These are phyloP conservation scores for Penicillium pancosmium DNA, from an alignment of 495 filamentous ascomycete species.

Conservation along the genomic window DNA sequence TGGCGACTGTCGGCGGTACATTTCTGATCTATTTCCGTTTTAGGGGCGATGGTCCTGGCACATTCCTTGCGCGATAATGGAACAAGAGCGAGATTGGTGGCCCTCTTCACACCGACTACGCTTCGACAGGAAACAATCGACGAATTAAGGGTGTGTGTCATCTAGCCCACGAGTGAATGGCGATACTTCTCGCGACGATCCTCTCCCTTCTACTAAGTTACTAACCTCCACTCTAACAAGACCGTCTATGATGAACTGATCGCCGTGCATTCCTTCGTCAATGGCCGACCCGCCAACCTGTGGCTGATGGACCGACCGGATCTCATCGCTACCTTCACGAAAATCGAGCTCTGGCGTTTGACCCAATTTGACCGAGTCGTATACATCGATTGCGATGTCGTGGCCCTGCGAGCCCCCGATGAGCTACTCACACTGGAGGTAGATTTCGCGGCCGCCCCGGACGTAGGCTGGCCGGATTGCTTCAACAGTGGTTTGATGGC, in stretches of 20 bases:
- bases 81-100: conserved; percentile 81
- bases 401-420: conserved; percentile 84
- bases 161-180: not conserved
- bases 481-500: conserved; percentile 98
- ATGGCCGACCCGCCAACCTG: conserved; percentile 77
- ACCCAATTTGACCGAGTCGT: conserved; percentile 87
- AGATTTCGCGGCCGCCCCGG: conserved; percentile 86
- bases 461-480: conserved; percentile 97
- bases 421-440: conserved; percentile 81
- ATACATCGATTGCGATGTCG: conserved; percentile 89
- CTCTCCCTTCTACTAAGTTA: not conserved
- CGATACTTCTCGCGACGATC: not conserved
- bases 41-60: conserved; percentile 90
- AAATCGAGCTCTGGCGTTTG: conserved; percentile 92
- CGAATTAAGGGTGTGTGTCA: conserved; percentile 68
- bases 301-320: conserved; percentile 90
- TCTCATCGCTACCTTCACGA: conserved; percentile 89
- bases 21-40: conserved; percentile 15
- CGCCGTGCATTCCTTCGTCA: conserved; percentile 76
- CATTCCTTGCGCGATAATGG: conserved; percentile 94
- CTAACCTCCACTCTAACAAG: conserved; percentile 43
- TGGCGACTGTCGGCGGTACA: not conserved
- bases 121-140: conserved; percentile 71
- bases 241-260: conserved; percentile 87
- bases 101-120: conserved; percentile 76